A percentile compares a stretch with the other conserved stretches of the same genome.
phyloP scores from a whole-genome alignment of 345 rosid species.

The Gossypium arboreum region DNA sequence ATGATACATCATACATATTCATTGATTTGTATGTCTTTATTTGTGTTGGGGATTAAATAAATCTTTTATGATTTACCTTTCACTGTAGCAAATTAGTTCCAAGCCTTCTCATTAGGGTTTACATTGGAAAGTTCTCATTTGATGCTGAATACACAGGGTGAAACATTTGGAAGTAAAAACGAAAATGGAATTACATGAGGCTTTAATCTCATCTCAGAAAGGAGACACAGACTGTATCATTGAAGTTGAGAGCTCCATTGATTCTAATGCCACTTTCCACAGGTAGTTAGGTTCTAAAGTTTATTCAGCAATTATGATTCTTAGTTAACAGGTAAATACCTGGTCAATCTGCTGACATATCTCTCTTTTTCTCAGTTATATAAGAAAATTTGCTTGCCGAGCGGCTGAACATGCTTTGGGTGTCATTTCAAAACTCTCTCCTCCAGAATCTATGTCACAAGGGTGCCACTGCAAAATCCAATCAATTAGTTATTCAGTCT shows the following conservation, averaged over 20 bases:
- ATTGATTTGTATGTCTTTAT: background rate
- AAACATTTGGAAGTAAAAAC: constrained; percentile 66
- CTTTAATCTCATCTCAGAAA: constrained; percentile 42
- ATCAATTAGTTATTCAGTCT: constrained; percentile 56
- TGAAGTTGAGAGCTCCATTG: constrained; percentile 85
- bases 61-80: background rate
- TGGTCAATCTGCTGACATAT: constrained; percentile 32
- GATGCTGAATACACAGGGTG: constrained; percentile 46
- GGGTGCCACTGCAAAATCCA: constrained; percentile 39
- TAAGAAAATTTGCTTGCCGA: constrained; percentile 54
- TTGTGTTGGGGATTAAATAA: background rate
- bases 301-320: constrained; percentile 13
- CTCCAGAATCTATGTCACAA: constrained; percentile 29
- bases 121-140: constrained; percentile 12
- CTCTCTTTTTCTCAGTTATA: constrained; percentile 41
- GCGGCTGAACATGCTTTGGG: constrained; percentile 51
- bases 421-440: constrained; percentile 39
- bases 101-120: background rate
- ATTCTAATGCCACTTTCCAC: constrained; percentile 64
- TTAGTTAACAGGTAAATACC: constrained; percentile 9
- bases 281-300: constrained; percentile 40
- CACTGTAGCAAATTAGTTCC: background rate
- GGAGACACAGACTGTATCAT: constrained; percentile 55
- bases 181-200: constrained; percentile 67
- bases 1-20: background rate